phyloP scores from a whole-genome alignment of 306 rosid species.

The Lathyrus tuberosus region DNA sequence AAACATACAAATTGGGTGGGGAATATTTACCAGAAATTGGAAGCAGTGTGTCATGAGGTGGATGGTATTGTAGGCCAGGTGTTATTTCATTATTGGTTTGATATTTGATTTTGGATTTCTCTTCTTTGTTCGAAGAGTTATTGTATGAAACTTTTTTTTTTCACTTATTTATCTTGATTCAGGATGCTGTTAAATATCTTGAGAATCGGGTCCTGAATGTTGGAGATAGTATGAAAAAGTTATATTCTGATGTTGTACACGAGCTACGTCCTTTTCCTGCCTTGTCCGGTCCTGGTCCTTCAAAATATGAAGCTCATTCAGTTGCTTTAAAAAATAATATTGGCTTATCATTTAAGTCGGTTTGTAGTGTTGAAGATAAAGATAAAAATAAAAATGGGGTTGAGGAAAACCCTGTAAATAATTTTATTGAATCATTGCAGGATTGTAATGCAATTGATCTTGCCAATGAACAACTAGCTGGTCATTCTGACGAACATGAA shows the following conservation, averaged over 20 bases:
- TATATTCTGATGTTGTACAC: constrained; percentile 68
- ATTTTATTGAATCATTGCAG: constrained; percentile 32
- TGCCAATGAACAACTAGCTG: constrained; percentile 38
- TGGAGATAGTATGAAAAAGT: constrained; percentile 68
- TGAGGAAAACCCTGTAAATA: constrained; percentile 45
- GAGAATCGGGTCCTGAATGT: constrained; percentile 69
- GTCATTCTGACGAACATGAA: constrained; percentile 30
- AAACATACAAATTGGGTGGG: constrained; percentile 68
- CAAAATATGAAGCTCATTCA: constrained; percentile 45
- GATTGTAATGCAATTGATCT: constrained; percentile 41
- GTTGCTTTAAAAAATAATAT: constrained; percentile 34
- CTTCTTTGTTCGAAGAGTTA: constrained; percentile 1
- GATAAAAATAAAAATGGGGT: constrained; percentile 23
- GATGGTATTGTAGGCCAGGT: constrained; percentile 76
- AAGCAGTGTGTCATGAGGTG: constrained; percentile 82
- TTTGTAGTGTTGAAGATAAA: constrained; percentile 18
- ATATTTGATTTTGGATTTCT: constrained; percentile 4
- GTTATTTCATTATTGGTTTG: constrained; percentile 27
- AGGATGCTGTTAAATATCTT: constrained; percentile 77
- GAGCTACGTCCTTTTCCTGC: constrained; percentile 58
- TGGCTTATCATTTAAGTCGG: constrained; percentile 38
- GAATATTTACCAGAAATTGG: constrained; percentile 75
- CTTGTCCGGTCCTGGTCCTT: constrained; percentile 40
- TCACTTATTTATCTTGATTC: constrained; percentile 37
- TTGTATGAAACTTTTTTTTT: constrained; percentile 6